Conservation (phyloP, 2,329 filamentous ascomycete species). For the Tolypocladium album region DNA sequence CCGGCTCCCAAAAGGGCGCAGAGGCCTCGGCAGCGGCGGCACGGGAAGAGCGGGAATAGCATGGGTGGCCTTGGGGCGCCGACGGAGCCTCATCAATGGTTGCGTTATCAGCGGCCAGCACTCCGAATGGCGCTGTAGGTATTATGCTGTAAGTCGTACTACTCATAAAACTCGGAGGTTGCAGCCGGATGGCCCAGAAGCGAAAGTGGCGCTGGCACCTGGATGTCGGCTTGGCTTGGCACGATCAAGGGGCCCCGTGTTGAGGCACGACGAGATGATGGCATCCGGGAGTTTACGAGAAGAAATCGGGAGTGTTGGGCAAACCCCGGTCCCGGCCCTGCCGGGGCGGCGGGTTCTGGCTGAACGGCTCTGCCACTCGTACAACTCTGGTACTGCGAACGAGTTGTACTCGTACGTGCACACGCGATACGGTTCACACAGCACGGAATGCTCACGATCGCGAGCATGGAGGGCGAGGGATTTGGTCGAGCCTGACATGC, state of each 20-base stretch:
- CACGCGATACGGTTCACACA: no score
- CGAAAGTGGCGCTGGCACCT: background rate
- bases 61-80: background rate
- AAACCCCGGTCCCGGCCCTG: background rate
- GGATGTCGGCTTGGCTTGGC: background rate
- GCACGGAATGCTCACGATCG: background rate
- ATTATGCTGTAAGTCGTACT: background rate
- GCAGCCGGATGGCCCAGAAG: background rate
- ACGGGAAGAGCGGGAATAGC: constrained; percentile 1
- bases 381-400: background rate
- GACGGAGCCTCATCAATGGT: background rate
- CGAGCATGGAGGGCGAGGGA: background rate
- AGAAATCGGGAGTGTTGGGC: background rate
- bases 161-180: background rate
- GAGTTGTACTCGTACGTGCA: no score
- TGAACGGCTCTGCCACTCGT: background rate
- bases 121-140: no score
- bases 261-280: background rate
- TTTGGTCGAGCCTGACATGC: background rate
- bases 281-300: background rate
- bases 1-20: background rate
- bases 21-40: constrained; percentile 1
- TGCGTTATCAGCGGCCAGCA: background rate
- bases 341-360: background rate
- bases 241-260: background rate